Conservation (phyloP, 345 rosid genomes). For the Lagerstroemia speciosa region DNA sequence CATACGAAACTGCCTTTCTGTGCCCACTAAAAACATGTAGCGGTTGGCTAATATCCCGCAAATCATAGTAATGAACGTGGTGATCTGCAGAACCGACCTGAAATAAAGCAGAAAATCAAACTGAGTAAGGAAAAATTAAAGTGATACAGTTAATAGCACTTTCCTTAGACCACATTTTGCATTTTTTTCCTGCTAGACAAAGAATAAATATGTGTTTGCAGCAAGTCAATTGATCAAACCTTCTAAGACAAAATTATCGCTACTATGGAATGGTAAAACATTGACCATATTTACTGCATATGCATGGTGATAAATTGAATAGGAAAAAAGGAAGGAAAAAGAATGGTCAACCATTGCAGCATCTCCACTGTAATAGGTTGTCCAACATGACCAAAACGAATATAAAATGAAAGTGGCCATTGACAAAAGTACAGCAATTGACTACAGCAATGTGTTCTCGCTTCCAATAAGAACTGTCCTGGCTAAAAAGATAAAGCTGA, state of each 20-base stretch:
- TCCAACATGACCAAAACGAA: background rate
- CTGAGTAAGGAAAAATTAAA: background rate
- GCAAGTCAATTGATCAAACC: background rate
- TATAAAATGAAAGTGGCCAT: background rate
- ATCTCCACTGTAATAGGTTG: background rate
- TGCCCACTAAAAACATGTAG: constrained; percentile 88
- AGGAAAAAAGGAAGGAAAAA: no score
- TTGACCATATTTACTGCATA: no score
- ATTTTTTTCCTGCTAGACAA: no score
- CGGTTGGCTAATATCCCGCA: constrained; percentile 77
- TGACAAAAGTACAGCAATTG: no score
- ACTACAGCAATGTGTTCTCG: no score
- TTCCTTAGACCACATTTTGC: background rate
- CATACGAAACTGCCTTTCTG: constrained; percentile 88
- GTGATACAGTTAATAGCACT: no score
- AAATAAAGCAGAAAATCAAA: constrained; percentile 11
- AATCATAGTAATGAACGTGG: constrained; percentile 83
- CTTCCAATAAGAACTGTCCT: background rate
- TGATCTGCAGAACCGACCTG: constrained; percentile 99
- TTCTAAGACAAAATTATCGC: background rate
- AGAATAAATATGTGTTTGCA: no score
- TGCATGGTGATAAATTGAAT: no score
- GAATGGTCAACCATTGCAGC: background rate
- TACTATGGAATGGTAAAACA: background rate
- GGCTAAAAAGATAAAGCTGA: background rate